Evolutionary conservation across 2,329 filamentous ascomycete species (phyloP), one percentile per base, ranked within the genome.

Genomic region (Ophiostoma sp.): DNA sequence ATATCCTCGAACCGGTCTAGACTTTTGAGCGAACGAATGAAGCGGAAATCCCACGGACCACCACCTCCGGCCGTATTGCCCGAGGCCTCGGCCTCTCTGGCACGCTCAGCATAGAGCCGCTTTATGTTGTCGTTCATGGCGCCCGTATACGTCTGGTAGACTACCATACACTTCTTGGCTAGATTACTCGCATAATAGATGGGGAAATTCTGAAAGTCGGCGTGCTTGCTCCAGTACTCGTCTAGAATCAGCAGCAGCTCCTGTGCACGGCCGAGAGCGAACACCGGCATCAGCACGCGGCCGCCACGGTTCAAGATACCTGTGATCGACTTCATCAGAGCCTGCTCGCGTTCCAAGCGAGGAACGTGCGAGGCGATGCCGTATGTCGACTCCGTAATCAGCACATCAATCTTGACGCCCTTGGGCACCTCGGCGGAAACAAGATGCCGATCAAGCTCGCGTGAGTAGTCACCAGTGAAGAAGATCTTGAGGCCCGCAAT

Each of bases 111-210:
- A 80, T 97, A 97, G n/a, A 97, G 86, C 13, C 92, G 88, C 79
- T 97, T 97, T 83, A 99, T 98, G 76, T 97, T 98, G 77, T 98
- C 94, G 78, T 99, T 99, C 95, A 99, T 99, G 70, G 94, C 93
- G 67, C 94, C 93, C 67, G 98, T 93, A 76, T 98, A 99, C 1
- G 95, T 99, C 79, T 98, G 95, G 78, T 99, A 99, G 3, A 98
- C 93, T 39, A 97, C 87, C 95, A 99, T 99, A 81, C 95, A 99
- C 80, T 97, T 95, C 73, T 94, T 85, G 0, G 95, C 95, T 60
- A 98, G 87, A 76, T 96, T 97, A 76, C 92, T 95, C 69, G 96
- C 96, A 79, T 98, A 99, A 82, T 98, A 99, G 73, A 99, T 98
- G 5, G 95, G 95, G 48, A 91, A 90, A 74, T 92, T 93, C 74